These are phyloP conservation scores for Coffea canephora DNA, from an alignment of 257 asterid genomes.

Conservation along the genomic window DNA sequence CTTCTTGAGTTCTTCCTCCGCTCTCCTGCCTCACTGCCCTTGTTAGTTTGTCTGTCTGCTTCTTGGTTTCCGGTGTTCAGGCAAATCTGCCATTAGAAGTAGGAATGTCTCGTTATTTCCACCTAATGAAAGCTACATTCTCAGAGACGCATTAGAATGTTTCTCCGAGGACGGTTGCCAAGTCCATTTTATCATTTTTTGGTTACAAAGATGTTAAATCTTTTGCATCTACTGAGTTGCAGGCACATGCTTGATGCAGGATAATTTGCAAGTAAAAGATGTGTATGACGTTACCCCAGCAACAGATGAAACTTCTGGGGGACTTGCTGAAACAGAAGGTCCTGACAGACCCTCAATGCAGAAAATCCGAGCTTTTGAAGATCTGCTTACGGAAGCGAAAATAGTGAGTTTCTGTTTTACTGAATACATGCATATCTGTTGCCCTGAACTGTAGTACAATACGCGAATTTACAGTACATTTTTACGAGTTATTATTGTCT, in stretches of 20 bases:
- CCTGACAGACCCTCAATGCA: slow-evolving; percentile 19
- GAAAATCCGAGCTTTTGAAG: slow-evolving; percentile 47
- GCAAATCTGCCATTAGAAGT: too few relatives aligned
- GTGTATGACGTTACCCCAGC: slow-evolving; percentile 18
- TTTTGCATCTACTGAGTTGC: not conserved
- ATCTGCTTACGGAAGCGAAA: slow-evolving; percentile 42
- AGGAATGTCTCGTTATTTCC: too few relatives aligned
- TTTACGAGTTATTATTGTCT: not conserved
- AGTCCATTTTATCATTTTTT: not conserved
- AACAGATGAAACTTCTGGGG: slow-evolving; percentile 3
- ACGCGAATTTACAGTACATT: not conserved
- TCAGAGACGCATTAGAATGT: not conserved
- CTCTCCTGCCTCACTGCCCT: not conserved
- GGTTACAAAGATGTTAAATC: not conserved
- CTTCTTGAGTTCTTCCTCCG: not conserved
- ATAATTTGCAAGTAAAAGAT: slow-evolving; percentile 28
- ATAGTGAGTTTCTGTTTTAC: slow-evolving; percentile 29
- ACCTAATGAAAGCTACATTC: too few relatives aligned
- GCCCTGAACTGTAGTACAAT: not conserved
- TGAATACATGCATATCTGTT: not conserved
- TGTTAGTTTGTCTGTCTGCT: not conserved
- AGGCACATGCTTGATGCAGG: slow-evolving; percentile 24
- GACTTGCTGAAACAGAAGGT: slow-evolving; percentile 2
- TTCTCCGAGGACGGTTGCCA: not conserved
- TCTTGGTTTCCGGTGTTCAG: not conserved